Evolutionary conservation across 2,329 filamentous ascomycete genomes (phyloP).

Genomic region (Hypoxylon sp.): DNA sequence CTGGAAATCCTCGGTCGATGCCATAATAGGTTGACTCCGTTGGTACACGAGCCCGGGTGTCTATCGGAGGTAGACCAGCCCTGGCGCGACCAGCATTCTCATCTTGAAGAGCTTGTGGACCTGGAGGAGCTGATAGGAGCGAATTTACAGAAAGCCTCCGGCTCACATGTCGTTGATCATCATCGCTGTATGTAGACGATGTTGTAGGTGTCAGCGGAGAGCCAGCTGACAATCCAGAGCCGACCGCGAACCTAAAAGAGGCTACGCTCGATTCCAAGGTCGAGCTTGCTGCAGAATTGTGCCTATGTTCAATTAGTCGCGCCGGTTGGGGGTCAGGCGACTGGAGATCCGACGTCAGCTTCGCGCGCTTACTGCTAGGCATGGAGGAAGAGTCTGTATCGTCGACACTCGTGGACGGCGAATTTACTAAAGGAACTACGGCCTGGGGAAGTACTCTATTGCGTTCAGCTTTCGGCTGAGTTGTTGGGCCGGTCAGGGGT

Average conservation of each 20-base stretch:
- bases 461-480: conserved; percentile 42
- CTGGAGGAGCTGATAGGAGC: conserved; percentile 68
- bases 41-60: conserved; percentile 46
- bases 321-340: conserved; percentile 43
- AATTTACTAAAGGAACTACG: conserved; percentile 43
- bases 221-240: conserved; percentile 50
- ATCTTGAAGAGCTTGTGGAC: conserved; percentile 49
- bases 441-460: conserved; percentile 36
- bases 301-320: conserved; percentile 47
- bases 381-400: conserved; percentile 45
- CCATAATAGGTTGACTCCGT: conserved; percentile 71
- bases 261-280: conserved; percentile 50
- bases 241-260: conserved; percentile 47
- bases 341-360: conserved; percentile 46
- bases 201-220: conserved; percentile 60
- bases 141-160: conserved; percentile 74
- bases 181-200: conserved; percentile 58
- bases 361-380: conserved; percentile 51
- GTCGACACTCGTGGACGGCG: conserved; percentile 39
- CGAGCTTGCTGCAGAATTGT: conserved; percentile 53
- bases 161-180: conserved; percentile 51
- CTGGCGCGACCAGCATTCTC: conserved; percentile 46
- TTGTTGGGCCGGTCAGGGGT: conserved; percentile 48
- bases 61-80: conserved; percentile 47
- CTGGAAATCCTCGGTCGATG: conserved; percentile 77